A percentile compares a stretch with the other conserved stretches of the same genome.
Evolutionary conservation across 306 rosid genomes (phyloP).

Genomic region (Quercus glauca): DNA sequence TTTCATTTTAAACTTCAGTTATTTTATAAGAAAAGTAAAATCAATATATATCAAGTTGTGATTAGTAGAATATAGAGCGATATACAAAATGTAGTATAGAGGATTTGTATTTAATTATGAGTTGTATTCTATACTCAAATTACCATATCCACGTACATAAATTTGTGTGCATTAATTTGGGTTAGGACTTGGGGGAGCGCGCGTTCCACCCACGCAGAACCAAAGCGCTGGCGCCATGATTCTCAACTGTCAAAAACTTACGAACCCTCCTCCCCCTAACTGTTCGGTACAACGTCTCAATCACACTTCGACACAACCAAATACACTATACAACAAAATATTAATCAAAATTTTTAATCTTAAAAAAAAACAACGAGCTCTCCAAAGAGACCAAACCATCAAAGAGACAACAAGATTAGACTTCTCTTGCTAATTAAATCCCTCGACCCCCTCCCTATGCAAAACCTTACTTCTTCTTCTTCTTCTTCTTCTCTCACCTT

Average conservation of each 20-base stretch:
- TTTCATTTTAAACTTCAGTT: too few species aligned
- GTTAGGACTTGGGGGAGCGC: too few species aligned
- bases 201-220: background rate
- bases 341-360: background rate
- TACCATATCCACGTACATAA: too few species aligned
- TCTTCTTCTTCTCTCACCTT: conserved; percentile 29
- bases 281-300: conserved; percentile 16
- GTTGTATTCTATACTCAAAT: too few species aligned
- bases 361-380: background rate
- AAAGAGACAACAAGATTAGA: too few species aligned
- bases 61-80: accelerated
- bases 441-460: conserved; percentile 18
- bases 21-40: too few species aligned
- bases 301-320: background rate
- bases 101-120: accelerated
- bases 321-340: background rate
- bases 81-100: accelerated
- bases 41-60: too few species aligned
- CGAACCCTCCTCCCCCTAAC: background rate
- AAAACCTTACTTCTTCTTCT: conserved; percentile 26
- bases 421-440: conserved; percentile 23
- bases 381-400: background rate
- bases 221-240: background rate
- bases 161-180: too few species aligned
- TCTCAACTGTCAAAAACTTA: background rate